Evolutionary conservation across 2,329 filamentous ascomycete genomes (phyloP).

Genomic region (Aspergillus sergii): DNA sequence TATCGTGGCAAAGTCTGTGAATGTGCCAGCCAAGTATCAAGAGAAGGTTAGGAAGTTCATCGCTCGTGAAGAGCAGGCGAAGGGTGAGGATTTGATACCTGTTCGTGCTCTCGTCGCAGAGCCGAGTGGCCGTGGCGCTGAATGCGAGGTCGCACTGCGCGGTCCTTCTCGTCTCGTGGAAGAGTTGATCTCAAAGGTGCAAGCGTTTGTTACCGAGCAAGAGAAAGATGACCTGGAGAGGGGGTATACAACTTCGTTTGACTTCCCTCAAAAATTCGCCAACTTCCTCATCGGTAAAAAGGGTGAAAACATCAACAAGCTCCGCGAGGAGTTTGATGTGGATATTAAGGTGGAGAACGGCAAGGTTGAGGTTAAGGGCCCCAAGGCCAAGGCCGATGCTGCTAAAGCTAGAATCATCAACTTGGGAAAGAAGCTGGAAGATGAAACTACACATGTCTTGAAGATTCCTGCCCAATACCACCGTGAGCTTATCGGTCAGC

Average conservation of each 20-base stretch:
- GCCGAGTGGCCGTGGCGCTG: slow-evolving; percentile 24
- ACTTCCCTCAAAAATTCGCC: slow-evolving; percentile 92
- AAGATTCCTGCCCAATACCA: slow-evolving; percentile 95
- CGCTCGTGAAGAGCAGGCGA: slow-evolving; percentile 57
- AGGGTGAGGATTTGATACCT: slow-evolving; percentile 55
- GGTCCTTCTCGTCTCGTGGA: slow-evolving; percentile 75
- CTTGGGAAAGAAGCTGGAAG: slow-evolving; percentile 80
- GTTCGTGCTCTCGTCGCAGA: slow-evolving; percentile 58
- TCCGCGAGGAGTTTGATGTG: slow-evolving; percentile 70
- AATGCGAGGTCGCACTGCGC: slow-evolving; percentile 67
- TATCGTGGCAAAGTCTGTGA: slow-evolving; percentile 56
- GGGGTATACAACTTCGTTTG: slow-evolving; percentile 81
- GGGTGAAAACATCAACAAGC: slow-evolving; percentile 69
- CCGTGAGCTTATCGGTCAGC: slow-evolving; percentile 86
- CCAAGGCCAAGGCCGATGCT: slow-evolving; percentile 88
- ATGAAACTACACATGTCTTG: slow-evolving; percentile 83
- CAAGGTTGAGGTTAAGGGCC: slow-evolving; percentile 92
- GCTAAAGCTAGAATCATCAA: slow-evolving; percentile 80
- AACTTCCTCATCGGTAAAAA: slow-evolving; percentile 76
- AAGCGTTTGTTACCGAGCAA: slow-evolving; percentile 81
- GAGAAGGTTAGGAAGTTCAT: slow-evolving; percentile 65
- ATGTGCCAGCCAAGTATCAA: slow-evolving; percentile 63
- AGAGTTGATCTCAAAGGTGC: slow-evolving; percentile 71
- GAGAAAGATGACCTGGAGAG: slow-evolving; percentile 92
- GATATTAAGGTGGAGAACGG: slow-evolving; percentile 90